Evolutionary conservation across 176 grass and related monocot species (phyloP).

Genomic region (Aegilops sharonensis): DNA sequence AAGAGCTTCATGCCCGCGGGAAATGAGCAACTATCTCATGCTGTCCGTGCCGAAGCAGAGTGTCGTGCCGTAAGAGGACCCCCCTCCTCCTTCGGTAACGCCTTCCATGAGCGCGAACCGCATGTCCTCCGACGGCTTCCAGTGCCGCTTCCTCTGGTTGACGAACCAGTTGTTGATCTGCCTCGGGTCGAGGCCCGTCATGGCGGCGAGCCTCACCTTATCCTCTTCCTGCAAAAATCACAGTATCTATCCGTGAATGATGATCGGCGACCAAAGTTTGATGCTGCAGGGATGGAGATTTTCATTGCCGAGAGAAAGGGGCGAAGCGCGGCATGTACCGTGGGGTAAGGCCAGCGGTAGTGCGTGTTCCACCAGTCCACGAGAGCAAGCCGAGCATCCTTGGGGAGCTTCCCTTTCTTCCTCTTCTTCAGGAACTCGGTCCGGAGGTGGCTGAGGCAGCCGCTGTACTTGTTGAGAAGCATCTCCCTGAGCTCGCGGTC

Average conservation of each 20-base stretch:
- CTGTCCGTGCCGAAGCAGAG: slow-evolving; percentile 80
- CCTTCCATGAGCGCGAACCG: slow-evolving; percentile 80
- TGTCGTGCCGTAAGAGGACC: slow-evolving; percentile 54
- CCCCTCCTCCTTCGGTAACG: slow-evolving; percentile 36
- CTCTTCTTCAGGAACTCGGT: slow-evolving; percentile 98
- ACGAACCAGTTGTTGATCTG: slow-evolving; percentile 99
- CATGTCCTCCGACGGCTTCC: slow-evolving; percentile 97
- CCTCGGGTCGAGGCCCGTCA: slow-evolving; percentile 78
- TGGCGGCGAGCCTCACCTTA: slow-evolving; percentile 66
- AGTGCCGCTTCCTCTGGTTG: slow-evolving; percentile 94
- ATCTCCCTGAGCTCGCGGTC: slow-evolving; percentile 94
- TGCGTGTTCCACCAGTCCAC: slow-evolving; percentile 96
- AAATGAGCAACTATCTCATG: slow-evolving; percentile 26
- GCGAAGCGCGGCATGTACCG: slow-evolving; percentile 37
- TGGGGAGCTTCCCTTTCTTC: slow-evolving; percentile 97
- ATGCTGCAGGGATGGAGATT: background rate
- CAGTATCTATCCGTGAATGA: background rate
- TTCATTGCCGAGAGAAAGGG: background rate
- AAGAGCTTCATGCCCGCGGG: background rate
- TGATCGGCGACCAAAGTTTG: background rate
- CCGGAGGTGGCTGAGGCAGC: slow-evolving; percentile 73
- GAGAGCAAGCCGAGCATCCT: slow-evolving; percentile 63
- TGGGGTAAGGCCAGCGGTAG: slow-evolving; percentile 93
- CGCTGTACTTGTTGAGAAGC: slow-evolving; percentile 98
- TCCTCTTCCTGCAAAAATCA: slow-evolving; percentile 65